Base-by-base conservation (phyloP, 2,329 filamentous ascomycete species). In the Ophiostoma novo-ulmi region DNA sequence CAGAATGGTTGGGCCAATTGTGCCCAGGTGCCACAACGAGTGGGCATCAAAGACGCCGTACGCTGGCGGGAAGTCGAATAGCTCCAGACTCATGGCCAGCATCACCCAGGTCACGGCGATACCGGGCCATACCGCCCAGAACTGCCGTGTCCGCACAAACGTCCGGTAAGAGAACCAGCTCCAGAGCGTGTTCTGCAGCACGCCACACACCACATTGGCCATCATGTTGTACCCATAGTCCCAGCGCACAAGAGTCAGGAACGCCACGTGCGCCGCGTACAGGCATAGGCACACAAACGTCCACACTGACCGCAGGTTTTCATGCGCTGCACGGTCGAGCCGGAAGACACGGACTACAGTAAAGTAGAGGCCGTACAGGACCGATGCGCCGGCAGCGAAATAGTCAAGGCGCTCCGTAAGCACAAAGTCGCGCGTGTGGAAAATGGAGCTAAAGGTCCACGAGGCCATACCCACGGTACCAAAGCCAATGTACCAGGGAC, bases 171-270 rank as follows among this genome's bases (percentile, higher is more conserved):
- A 94, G 80, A 97, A 97, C 79, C 87, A 91, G 63, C 85, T 91
- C 95, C 95, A 98, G 71, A 98, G 81, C 4, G 89, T 69, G 76
- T 98, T 97, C 77, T 93, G 90, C 5, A 94, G 79, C 58, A 93
- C 83, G 3, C 95, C 95, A 13, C 91, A 87, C 3, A 86, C 88
- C 26, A 99, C 91, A 77, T 98, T 99, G 69, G 94, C 95, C 1
- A 91, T 88, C 93, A 99, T 98, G 79, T 99, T 99, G 82, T 99
- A 99, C 5, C 90, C 91, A 79, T 99, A 99, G 80, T 98, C 91
- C 91, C 95, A 99, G 22, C 85, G 83, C 83, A 94, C 92, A 75
- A 93, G 87, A 77, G 90, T 92, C 70, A 99, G 84, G 79, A 97
- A 99, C 65, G 83, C 85, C 67, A 97, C 88, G 78, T 99, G 95